Percentiles rank a stretch among this genome's conserved stretches.
phyloP scores from a whole-genome alignment of 83 land plant species.

The Diphasiastrum complanatum region DNA sequence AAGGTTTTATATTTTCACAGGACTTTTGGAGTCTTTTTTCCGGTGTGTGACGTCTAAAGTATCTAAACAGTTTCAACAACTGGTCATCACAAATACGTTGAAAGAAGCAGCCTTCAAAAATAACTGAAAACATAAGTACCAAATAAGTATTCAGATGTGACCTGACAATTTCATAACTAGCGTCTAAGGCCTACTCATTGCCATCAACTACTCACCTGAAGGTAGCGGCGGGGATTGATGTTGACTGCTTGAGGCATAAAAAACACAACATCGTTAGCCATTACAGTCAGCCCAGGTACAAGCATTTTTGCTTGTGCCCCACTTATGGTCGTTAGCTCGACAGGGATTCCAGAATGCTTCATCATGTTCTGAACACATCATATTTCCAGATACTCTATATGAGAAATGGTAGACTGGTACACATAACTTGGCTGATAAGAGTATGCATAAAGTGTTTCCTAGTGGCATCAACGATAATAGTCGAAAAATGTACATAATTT shows the following conservation, averaged over 20 bases:
- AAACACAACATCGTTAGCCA: constrained; percentile 49
- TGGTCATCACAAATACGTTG: no score
- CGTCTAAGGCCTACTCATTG: background rate
- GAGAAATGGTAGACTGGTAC: background rate
- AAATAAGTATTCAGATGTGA: background rate
- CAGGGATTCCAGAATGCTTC: constrained; percentile 36
- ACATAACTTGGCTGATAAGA: no score
- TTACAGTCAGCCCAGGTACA: constrained; percentile 48
- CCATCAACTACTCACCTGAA: constrained; percentile 39
- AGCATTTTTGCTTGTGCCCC: constrained; percentile 46
- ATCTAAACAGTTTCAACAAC: no score
- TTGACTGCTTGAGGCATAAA: constrained; percentile 75
- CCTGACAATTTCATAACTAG: background rate
- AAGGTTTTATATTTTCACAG: no score
- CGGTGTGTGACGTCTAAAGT: no score
- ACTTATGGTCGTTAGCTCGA: constrained; percentile 43
- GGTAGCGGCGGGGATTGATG: constrained; percentile 66
- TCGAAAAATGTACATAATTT: no score
- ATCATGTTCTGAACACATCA: constrained; percentile 41
- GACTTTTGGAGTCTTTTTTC: no score
- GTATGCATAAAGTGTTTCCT: no score
- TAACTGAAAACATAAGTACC: background rate
- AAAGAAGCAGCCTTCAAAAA: no score
- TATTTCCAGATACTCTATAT: background rate
- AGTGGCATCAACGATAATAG: no score